Evolutionary conservation across 2,329 filamentous ascomycete species (phyloP).

Genomic region (Colletotrichum musae): DNA sequence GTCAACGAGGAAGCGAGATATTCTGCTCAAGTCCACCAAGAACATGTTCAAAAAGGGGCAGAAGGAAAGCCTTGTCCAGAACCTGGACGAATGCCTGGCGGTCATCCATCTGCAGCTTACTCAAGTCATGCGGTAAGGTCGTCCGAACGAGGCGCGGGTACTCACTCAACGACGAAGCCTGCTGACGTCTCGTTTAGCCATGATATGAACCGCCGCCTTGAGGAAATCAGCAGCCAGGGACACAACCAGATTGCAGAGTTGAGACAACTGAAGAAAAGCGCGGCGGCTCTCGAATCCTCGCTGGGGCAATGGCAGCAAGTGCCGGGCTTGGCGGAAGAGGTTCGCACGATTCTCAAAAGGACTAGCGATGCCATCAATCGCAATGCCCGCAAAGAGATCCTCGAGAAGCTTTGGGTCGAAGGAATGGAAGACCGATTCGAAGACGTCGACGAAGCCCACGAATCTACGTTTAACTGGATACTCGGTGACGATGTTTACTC

Average conservation of each 20-base stretch:
- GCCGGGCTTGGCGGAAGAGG: neutral
- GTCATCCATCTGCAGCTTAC: neutral
- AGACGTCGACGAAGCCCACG: constrained; percentile 5
- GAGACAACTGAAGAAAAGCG: neutral
- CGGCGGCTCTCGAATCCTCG: neutral
- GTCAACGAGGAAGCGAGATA: neutral
- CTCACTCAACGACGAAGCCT: neutral
- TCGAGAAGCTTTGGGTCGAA: neutral
- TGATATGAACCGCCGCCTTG: neutral
- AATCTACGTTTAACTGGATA: constrained; percentile 13
- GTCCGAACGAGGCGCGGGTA: neutral
- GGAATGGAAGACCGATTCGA: constrained; percentile 14
- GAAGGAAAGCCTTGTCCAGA: neutral
- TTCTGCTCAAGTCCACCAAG: neutral
- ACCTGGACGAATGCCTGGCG: neutral
- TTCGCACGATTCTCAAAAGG: neutral
- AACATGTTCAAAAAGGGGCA: neutral
- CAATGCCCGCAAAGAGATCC: neutral
- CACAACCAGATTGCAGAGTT: neutral
- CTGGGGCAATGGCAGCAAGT: neutral
- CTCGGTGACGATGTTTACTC: neutral
- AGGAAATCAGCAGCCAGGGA: neutral
- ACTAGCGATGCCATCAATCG: neutral
- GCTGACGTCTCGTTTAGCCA: neutral
- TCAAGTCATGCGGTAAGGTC: neutral